Evolutionary conservation across 2,329 filamentous ascomycete genomes (phyloP).

Genomic region (Cryphonectria nitschkei): DNA sequence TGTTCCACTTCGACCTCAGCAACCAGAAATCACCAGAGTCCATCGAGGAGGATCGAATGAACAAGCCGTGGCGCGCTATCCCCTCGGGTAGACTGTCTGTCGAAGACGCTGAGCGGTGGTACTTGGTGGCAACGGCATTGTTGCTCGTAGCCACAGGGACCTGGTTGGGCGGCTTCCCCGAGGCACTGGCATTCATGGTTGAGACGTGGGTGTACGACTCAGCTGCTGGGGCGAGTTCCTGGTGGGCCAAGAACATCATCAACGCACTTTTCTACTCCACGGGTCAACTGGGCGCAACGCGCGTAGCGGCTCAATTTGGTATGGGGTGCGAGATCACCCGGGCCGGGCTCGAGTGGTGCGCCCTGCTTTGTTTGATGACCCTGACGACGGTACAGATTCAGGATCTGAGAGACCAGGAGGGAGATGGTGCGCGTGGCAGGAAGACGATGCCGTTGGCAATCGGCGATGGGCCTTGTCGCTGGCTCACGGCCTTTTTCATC

Average conservation of each 20-base stretch:
- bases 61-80: conserved; percentile 41
- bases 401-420: conserved; percentile 35
- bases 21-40: conserved; percentile 36
- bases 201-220: conserved; percentile 37
- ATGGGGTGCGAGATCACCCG: conserved; percentile 1
- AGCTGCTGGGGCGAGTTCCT: conserved; percentile 35
- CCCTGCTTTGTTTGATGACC: conserved; percentile 27
- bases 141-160: conserved; percentile 13
- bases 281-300: conserved; percentile 36
- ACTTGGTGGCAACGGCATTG: conserved; percentile 23
- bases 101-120: conserved; percentile 25
- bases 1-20: conserved; percentile 5
- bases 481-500: conserved; percentile 6
- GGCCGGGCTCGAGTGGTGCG: conserved; percentile 24
- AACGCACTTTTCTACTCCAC: conserved; percentile 37
- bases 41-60: conserved; percentile 36
- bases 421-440: conserved; percentile 30
- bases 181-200: conserved; percentile 32
- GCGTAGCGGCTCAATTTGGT: background rate
- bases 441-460: conserved; percentile 32
- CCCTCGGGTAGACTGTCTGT: conserved; percentile 33
- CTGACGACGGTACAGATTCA: conserved; percentile 34
- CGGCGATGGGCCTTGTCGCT: conserved; percentile 14
- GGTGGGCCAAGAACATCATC: conserved; percentile 37
- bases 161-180: conserved; percentile 30